Evolutionary conservation across 352 stramenopile genomes (phyloP), one percentile per base, ranked within the genome.

Genomic region (Pythium rhizo-oryzae): DNA sequence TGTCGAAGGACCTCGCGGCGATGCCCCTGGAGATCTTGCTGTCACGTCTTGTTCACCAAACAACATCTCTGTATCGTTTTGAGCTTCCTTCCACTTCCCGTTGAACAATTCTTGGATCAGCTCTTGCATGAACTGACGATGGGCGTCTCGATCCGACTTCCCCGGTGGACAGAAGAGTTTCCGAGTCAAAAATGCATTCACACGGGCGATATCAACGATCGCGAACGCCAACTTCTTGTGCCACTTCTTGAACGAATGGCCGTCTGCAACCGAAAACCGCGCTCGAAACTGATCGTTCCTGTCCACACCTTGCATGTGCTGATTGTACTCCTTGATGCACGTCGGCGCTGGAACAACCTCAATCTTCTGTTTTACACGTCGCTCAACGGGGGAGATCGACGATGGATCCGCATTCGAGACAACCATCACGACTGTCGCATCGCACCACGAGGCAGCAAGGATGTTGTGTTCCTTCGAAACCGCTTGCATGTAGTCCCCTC

Each of bases 241-340:
- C 71, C 71, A 78, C 46, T 78, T 76, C 24, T 77, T 75, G 44
- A 75, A 70, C 0, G 62, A 69, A 23, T 77, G 67, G 0, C 68
- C 70, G 30, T 78, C 69, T 0, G 71, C 68, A 18, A 77, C 1
- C 3, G 69, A 79, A 28, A 74, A 77, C 0, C 62, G 47, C 12
- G 47, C 50, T 44, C 67, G 43, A 19, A 82, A 52, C 52, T 82
- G 73, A 53, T 80, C 72, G n/a, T 69, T 23, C 2, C 67, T 8
- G 19, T 82, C 76, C 0, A 78, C 72, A 0, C 66, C 75, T 49
- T 81, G 71, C 69, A 81, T 75, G 33, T 75, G 49, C 3, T 68
- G 13, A 49, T 82, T 82, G 50, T 79, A 82, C 28, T 70, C 23
- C 1, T 51, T 59, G 16, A 79, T 54, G n/a, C n/a, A n/a, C n/a